phyloP scores from a whole-genome alignment of 768 basidiomycete genomes.

The Leucocoprinus leucothites region DNA sequence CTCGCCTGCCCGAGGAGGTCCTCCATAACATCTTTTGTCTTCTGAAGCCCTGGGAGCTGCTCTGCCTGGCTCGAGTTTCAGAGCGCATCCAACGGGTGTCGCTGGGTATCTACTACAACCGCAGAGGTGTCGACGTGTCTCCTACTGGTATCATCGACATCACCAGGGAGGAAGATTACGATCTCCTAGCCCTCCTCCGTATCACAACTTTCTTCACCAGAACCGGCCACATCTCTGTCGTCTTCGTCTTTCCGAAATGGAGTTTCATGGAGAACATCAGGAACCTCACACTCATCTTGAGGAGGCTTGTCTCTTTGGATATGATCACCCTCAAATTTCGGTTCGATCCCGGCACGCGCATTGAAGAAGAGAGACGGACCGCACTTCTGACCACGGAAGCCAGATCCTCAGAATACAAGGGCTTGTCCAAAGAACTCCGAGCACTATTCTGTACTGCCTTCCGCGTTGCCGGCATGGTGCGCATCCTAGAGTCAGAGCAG shows the following conservation, averaged over 20 bases:
- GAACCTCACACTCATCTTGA: constrained; percentile 11
- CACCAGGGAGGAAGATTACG: constrained; percentile 12
- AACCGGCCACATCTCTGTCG: constrained; percentile 12
- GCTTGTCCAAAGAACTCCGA: constrained; percentile 8
- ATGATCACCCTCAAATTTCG: constrained; percentile 13
- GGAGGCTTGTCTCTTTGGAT: constrained; percentile 10
- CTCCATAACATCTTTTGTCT: constrained; percentile 8
- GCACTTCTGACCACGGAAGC: constrained; percentile 10
- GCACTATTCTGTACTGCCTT: constrained; percentile 9
- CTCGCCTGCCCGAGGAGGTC: constrained; percentile 4
- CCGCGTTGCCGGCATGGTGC: constrained; percentile 10
- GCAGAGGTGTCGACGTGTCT: constrained; percentile 14
- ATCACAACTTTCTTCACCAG: constrained; percentile 12
- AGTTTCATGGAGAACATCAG: constrained; percentile 12
- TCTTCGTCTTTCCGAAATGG: constrained; percentile 14
- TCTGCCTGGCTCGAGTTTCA: constrained; percentile 11
- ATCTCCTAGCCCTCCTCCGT: constrained; percentile 10
- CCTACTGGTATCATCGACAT: constrained; percentile 10
- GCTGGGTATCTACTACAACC: constrained; percentile 11
- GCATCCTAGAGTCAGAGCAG: constrained; percentile 11
- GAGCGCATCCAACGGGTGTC: constrained; percentile 13
- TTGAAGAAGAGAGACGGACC: constrained; percentile 3
- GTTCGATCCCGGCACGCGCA: constrained; percentile 9
- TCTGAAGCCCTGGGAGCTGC: constrained; percentile 12
- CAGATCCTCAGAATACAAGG: constrained; percentile 10